Conservation (phyloP, 257 asterid species). For the Nemophila menziesii region DNA sequence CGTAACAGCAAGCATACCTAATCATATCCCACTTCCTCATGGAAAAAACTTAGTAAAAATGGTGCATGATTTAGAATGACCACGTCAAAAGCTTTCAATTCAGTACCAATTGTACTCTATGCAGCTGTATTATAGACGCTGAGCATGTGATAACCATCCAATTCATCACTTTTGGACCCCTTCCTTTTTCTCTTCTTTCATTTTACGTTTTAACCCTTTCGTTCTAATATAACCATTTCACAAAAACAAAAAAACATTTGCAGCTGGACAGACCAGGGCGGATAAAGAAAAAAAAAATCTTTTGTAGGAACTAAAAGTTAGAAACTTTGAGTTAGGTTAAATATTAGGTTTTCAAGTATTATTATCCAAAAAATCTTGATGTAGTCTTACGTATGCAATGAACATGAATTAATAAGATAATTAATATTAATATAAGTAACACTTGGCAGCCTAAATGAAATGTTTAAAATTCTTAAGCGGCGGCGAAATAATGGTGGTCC, state of each 20-base stretch:
- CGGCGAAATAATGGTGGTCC: slow-evolving; percentile 5
- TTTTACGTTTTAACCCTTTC: background rate
- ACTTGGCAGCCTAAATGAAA: slow-evolving; percentile 10
- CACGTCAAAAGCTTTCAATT: background rate
- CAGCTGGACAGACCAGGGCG: too few species aligned
- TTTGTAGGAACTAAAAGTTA: too few species aligned
- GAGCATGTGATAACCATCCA: background rate
- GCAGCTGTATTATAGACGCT: background rate
- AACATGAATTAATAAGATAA: too few species aligned
- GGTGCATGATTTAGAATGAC: background rate
- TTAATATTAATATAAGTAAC: background rate
- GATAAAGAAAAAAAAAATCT: too few species aligned
- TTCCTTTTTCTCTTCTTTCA: background rate
- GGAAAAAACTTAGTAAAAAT: background rate
- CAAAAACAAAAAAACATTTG: too few species aligned
- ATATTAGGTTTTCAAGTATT: too few species aligned
- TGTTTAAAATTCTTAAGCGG: slow-evolving; percentile 4
- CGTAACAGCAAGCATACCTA: background rate
- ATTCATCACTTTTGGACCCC: background rate
- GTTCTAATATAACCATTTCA: background rate
- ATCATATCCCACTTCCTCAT: background rate
- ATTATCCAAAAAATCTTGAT: too few species aligned
- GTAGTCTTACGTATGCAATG: too few species aligned
- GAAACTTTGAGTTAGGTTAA: too few species aligned
- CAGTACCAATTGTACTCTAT: background rate